Base-by-base conservation (phyloP, 2,329 filamentous ascomycete genomes). In the Boeremia lycopersici region DNA sequence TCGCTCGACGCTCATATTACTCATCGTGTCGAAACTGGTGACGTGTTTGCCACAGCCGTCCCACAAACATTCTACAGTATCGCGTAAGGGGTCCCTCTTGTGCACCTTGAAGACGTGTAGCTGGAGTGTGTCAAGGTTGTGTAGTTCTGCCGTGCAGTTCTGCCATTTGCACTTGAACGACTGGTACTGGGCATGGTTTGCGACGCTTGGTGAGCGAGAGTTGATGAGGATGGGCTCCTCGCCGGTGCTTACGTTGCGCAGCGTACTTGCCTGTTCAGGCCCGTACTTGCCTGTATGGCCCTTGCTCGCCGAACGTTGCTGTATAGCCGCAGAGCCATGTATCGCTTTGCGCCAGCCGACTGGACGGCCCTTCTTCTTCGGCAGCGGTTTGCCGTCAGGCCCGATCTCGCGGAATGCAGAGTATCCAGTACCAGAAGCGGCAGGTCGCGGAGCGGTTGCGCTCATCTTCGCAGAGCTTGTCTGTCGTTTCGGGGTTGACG, bases 41-140 rank as follows among this genome's bases (percentile, higher is more conserved):
- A 68, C 58, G 35, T 71, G 58, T 35, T 61, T 68, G 7, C 70
- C 63, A 60, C 81, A 84, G 5, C 66, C 65, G 11, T 63, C 66
- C 81, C 81, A 84, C 12, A 72, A 67, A 60, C 81, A 84, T 31
- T 77, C 70, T 36, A 75, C 73, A 17, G 71, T 70, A 23, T 75
- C 73, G 11, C 69, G 63, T 3, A 51, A 44, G 11, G 69, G 73
- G 23, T 68, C 60, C 38, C 71, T 73, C 19, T 75, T 72, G 62
- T 89, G 86, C 4, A 82, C 70, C 62, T 85, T 87, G 46, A 77
- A 67, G 6, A 86, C 71, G 67, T 89, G 86, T 53, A 82, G 83
- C 57, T 81, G 80, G 6, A 89, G 73, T 0, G 82, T 84, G 8
- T 82, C 79, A 12, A 88, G 69, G 60, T 87, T 88, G 69, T 89